Evolutionary conservation across 768 basidiomycete species (phyloP).

Genomic region (Rhizopogon roseolus): DNA sequence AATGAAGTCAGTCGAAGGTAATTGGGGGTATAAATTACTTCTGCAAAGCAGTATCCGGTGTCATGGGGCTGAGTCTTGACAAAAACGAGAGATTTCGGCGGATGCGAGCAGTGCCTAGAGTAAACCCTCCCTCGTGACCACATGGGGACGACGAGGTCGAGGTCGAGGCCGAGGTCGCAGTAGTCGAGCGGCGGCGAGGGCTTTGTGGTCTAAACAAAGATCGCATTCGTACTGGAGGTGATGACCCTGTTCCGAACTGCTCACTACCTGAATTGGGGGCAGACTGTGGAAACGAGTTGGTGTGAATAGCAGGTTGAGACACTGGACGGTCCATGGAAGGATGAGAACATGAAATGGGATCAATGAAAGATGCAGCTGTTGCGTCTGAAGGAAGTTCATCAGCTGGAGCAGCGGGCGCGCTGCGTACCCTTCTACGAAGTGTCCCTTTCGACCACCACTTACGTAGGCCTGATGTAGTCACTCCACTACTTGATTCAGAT

Average conservation of each 20-base stretch:
- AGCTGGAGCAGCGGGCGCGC: conserved; percentile 41
- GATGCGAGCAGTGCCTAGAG: conserved; percentile 16
- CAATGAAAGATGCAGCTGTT: conserved; percentile 22
- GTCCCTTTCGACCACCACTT: conserved; percentile 48
- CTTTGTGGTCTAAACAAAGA: conserved; percentile 8
- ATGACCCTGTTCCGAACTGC: conserved; percentile 19
- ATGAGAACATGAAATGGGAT: conserved; percentile 5
- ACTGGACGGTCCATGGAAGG: conserved; percentile 17
- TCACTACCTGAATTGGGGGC: conserved; percentile 6
- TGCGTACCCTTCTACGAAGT: conserved; percentile 47
- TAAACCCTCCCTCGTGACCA: conserved; percentile 10
- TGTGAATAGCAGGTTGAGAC: conserved; percentile 24
- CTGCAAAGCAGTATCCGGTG: conserved; percentile 4
- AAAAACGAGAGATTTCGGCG: conserved; percentile 32
- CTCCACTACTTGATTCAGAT: conserved; percentile 23
- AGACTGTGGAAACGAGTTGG: conserved; percentile 14
- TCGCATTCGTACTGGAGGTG: conserved; percentile 7
- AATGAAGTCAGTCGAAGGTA: conserved; percentile 1
- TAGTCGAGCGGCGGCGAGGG: conserved; percentile 16
- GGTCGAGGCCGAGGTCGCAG: conserved; percentile 9
- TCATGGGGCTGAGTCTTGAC: conserved; percentile 26
- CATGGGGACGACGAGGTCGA: conserved; percentile 9
- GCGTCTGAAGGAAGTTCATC: conserved; percentile 20
- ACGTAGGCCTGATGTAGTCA: conserved; percentile 28
- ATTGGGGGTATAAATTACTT: conserved; percentile 4